Base-by-base conservation (phyloP, 331 rosid genomes). In the Telfairia occidentalis region DNA sequence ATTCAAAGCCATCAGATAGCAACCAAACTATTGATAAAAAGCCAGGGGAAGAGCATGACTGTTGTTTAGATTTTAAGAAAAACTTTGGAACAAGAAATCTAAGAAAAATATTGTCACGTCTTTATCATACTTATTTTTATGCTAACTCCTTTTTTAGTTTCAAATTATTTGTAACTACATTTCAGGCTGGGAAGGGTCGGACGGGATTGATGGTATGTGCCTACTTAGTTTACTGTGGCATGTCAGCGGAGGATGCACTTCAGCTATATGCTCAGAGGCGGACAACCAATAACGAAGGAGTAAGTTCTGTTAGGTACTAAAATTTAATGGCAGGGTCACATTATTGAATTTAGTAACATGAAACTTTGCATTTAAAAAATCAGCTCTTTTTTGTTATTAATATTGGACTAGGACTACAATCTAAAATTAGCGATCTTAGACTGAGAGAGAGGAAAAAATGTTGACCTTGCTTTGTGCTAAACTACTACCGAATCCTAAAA, bases 121-220 rank as follows among this genome's bases (percentile, higher is more conserved):
- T 37, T 40, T 10, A 42, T 28, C 52, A 3, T 60, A 48, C 42
- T 40, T 24, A 13, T 52, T 70, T 28, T 5, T 78, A 13, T n/a
- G 5, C n/a, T 12, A 37, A 40, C 35, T 35, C 35, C 23, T 19
- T 54, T 53, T 40, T 46, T 70, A 45, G 42, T 28, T 70, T 46
- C 54, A 13, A 35, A 23, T 40, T 35, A 74, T 30, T 29, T 75
- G 78, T 37, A 26, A 18, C 59, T 15, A 76, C 34, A 60, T 73
- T 88, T 83, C 90, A 92, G 99, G 99, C 96, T 73, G 99, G 99
- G 35, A 95, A 95, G 81, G 97, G 99, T 74, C 87, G 97, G 78
- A 92, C 99, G 3, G 96, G 99, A 78, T 80, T 92, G 78, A 95
- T 95, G 99, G 97, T 89, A 29, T 81, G 88, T 73, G 78, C 96